Percentiles rank a stretch among this genome's conserved stretches.
Conservation (phyloP, 768 basidiomycete species). For the Rhizopogon vulgaris region DNA sequence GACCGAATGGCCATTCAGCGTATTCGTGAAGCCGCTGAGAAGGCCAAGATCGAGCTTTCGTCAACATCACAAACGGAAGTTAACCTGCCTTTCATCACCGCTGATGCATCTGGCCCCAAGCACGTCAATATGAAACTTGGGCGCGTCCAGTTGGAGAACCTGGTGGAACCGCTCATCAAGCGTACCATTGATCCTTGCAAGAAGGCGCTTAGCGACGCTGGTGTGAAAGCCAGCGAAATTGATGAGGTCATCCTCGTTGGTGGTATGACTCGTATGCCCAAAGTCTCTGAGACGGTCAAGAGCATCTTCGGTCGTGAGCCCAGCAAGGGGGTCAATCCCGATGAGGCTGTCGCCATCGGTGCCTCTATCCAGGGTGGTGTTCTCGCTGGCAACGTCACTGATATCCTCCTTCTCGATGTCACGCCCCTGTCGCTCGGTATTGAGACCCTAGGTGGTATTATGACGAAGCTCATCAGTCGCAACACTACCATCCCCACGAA, state of each 20-base stretch:
- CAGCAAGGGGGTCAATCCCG: slow-evolving; percentile 98
- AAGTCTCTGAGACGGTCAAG: slow-evolving; percentile 85
- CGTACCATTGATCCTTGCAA: slow-evolving; percentile 94
- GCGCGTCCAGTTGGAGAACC: slow-evolving; percentile 84
- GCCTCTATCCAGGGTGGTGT: slow-evolving; percentile 99
- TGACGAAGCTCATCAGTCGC: slow-evolving; percentile 97
- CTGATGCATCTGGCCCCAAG: slow-evolving; percentile 90
- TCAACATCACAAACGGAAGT: slow-evolving; percentile 94
- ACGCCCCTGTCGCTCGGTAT: slow-evolving; percentile 95
- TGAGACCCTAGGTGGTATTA: slow-evolving; percentile 98
- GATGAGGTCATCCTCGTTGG: slow-evolving; percentile 98
- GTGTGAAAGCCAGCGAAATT: slow-evolving; percentile 87
- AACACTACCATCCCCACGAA: slow-evolving; percentile 99
- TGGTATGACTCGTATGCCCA: slow-evolving; percentile 98
- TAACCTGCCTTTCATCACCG: slow-evolving; percentile 97
- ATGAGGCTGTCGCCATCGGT: slow-evolving; percentile 98
- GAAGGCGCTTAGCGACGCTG: slow-evolving; percentile 92
- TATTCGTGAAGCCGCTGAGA: slow-evolving; percentile 98
- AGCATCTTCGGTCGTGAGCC: slow-evolving; percentile 91
- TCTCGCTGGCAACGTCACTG: slow-evolving; percentile 91
- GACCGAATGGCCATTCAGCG: slow-evolving; percentile 98
- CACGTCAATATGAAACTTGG: slow-evolving; percentile 92
- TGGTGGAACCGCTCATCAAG: slow-evolving; percentile 77
- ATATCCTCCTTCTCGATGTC: slow-evolving; percentile 90
- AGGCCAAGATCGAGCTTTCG: slow-evolving; percentile 98